phyloP scores from a whole-genome alignment of 345 rosid species.

The Salix viminalis region DNA sequence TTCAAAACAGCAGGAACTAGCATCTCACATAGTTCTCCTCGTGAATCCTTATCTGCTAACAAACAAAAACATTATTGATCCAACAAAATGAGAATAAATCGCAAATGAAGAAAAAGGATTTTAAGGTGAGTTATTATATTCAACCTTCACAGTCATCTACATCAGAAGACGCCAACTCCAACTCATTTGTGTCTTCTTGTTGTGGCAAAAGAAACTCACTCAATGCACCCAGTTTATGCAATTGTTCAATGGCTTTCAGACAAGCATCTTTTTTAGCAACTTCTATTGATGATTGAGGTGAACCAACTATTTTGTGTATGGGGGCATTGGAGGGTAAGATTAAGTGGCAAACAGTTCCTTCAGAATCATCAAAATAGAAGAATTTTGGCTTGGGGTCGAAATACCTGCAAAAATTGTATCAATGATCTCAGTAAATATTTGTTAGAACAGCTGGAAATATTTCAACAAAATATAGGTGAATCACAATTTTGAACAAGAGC shows the following conservation, averaged over 20 bases:
- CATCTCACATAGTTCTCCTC: constrained; percentile 74
- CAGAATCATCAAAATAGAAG: constrained; percentile 58
- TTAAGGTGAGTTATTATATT: constrained; percentile 9
- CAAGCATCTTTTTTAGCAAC: constrained; percentile 83
- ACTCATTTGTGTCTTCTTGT: constrained; percentile 33
- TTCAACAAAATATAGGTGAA: background rate
- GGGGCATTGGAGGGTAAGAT: constrained; percentile 86
- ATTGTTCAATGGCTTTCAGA: constrained; percentile 68
- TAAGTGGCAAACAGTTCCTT: constrained; percentile 70
- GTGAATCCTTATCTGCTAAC: constrained; percentile 48
- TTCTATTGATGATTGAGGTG: constrained; percentile 57
- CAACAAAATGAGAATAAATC: background rate
- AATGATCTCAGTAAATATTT: constrained; percentile 11
- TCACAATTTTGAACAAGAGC: constrained; percentile 23
- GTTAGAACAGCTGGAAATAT: background rate
- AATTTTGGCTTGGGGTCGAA: constrained; percentile 75
- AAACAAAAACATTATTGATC: constrained; percentile 12
- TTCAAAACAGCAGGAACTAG: constrained; percentile 56
- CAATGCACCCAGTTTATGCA: constrained; percentile 78
- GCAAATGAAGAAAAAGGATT: constrained; percentile 5
- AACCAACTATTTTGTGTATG: constrained; percentile 47
- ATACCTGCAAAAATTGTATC: constrained; percentile 48
- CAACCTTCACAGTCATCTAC: constrained; percentile 53
- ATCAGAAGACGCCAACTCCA: constrained; percentile 29
- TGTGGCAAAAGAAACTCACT: constrained; percentile 60